These are phyloP conservation scores for Trichaptum fuscoviolaceum DNA, from an alignment of 768 basidiomycete genomes.

Conservation along the genomic window DNA sequence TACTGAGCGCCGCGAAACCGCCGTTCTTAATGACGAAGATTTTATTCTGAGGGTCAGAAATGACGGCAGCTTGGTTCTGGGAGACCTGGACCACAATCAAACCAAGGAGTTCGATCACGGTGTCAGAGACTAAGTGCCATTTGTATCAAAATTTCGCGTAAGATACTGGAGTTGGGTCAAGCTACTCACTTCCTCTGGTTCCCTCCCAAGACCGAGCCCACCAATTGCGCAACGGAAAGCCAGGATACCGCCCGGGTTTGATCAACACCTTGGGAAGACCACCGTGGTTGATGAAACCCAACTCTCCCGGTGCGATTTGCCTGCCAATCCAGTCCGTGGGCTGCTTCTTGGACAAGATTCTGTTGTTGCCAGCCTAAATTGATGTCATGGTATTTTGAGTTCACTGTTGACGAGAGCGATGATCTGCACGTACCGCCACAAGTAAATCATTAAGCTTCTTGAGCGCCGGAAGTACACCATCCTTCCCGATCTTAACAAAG, in stretches of 20 bases:
- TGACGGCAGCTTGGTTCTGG: slow-evolving; percentile 75
- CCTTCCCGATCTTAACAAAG: slow-evolving; percentile 62
- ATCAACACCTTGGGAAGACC: slow-evolving; percentile 74
- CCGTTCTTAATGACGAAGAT: slow-evolving; percentile 77
- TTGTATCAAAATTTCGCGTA: slow-evolving; percentile 1
- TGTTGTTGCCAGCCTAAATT: slow-evolving; percentile 47
- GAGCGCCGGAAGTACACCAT: slow-evolving; percentile 64
- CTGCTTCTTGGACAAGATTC: slow-evolving; percentile 59
- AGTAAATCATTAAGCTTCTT: slow-evolving; percentile 66
- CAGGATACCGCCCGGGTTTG: slow-evolving; percentile 72
- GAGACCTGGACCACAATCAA: slow-evolving; percentile 83
- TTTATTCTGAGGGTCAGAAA: slow-evolving; percentile 74
- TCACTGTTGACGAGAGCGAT: slow-evolving; percentile 4
- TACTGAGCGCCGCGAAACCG: slow-evolving; percentile 72
- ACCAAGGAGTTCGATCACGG: slow-evolving; percentile 75
- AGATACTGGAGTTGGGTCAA: neutral
- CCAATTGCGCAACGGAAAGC: slow-evolving; percentile 75
- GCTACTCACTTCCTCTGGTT: slow-evolving; percentile 59
- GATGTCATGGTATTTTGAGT: slow-evolving; percentile 5
- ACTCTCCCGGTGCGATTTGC: slow-evolving; percentile 64
- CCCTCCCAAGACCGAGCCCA: slow-evolving; percentile 74
- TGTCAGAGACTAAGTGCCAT: slow-evolving; percentile 58
- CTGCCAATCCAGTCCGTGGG: slow-evolving; percentile 68
- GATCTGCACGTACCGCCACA: slow-evolving; percentile 32
- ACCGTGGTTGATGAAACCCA: slow-evolving; percentile 79